A percentile compares a stretch with the other conserved stretches of the same genome.
Evolutionary conservation across 2,329 filamentous ascomycete species (phyloP).

Genomic region (Tricladium varicosporioides): DNA sequence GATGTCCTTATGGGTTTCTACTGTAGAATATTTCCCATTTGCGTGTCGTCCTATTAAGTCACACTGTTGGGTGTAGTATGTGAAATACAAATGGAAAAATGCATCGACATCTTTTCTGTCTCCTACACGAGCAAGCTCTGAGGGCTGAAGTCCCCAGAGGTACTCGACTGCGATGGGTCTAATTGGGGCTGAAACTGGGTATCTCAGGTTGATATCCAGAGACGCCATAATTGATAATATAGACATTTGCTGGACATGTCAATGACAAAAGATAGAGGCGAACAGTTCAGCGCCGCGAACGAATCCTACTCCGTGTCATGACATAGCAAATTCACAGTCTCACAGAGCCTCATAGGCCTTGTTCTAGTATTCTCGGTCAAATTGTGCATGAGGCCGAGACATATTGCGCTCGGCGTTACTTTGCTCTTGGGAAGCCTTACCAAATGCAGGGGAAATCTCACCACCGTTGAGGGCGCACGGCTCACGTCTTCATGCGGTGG

Average conservation of each 20-base stretch:
- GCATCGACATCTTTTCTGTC: background rate
- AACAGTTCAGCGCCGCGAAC: too few relatives aligned
- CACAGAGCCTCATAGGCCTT: background rate
- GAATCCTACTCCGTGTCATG: too few relatives aligned
- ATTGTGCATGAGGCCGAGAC: background rate
- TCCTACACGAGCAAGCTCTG: background rate
- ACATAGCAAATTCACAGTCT: background rate
- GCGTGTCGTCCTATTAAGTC: conserved; percentile 4
- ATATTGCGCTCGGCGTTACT: background rate
- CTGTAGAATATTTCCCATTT: conserved; percentile 3
- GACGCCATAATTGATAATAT: conserved; percentile 8
- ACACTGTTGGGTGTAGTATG: conserved; percentile 10
- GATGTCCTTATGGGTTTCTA: conserved; percentile 8
- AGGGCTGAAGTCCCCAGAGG: conserved; percentile 7
- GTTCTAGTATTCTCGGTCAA: background rate
- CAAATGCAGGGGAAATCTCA: background rate
- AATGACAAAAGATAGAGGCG: too few relatives aligned
- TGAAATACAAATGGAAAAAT: conserved; percentile 9
- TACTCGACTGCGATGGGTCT: background rate
- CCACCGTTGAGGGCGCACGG: too few relatives aligned
- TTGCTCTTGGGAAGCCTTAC: background rate
- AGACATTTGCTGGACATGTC: too few relatives aligned
- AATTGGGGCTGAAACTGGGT: conserved; percentile 1
- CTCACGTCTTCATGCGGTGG: too few relatives aligned
- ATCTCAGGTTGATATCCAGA: conserved; percentile 1